Base-by-base conservation (phyloP, 306 rosid genomes). In the Prunus davidiana region DNA sequence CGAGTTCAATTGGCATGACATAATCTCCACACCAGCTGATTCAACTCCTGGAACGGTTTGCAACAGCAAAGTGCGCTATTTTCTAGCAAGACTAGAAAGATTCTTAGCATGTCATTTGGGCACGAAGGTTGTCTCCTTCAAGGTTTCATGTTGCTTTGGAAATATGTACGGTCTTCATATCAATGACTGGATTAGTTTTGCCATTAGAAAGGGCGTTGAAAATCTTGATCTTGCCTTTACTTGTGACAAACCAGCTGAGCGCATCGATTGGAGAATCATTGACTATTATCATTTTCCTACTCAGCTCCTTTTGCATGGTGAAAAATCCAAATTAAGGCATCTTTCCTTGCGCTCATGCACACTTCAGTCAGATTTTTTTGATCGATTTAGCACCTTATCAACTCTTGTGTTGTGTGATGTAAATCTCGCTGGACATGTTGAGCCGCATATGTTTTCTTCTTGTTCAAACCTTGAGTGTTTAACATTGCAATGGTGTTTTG, bases 401-500 rank as follows among this genome's bases (percentile, higher is more conserved):
- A 41, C 27, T 58, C 67, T 72, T 57, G 67, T 58, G 41, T 43
- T 58, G 67, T 24, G 27, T 12, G 77, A 60, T 58, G 68, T 60
- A 14, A 11, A 73, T 22, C 34, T 73, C 16, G 18, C 51, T 58
- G 77, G 76, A 57, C 55, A 13, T 14, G 68, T 43, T 43, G 25
- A 60, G 18, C 67, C 45, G 2, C 41, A 7, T 25, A 22, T 58
- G 25, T 73, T 73, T 15, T 58, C 43, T 72, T 24, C 68, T 43
- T 73, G 67, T 73, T 3, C 43, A 16, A 57, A 58, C 43, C 67
- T 57, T 57, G 56, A 72, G 43, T 46, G n/a, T 72, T 72, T 58
- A 64, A 60, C 67, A 73, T 43, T 73, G 76, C 76, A 15, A 8
- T 45, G 67, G 56, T 73, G 76, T 73, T 58, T 22, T 24, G 76